Evolutionary conservation across 148 eudicot genomes (phyloP), one percentile per base, ranked within the genome.

Genomic region (Suaeda aralocaspica): DNA sequence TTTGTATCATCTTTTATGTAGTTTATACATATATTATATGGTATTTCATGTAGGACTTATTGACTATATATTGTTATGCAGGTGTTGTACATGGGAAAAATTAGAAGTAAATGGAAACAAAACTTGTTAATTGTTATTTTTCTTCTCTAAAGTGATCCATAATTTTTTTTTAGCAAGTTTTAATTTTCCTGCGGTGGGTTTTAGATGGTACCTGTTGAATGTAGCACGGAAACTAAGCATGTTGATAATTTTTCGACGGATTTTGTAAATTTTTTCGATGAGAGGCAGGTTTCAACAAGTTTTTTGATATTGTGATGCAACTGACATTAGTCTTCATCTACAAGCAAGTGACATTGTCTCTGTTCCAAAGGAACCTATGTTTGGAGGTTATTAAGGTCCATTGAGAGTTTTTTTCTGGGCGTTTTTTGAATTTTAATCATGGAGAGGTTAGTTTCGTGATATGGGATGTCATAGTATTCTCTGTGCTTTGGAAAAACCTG

Each of bases 141-240:
- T 56, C 72, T 74, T 64, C 39, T 59, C 16, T 67, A 66, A 74
- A 70, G 49, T 73, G 76, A 77, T 67, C 51, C 53, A 31, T 53
- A n/a, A n/a, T 69, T 48, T 31, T 45, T 68, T 67, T 18, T 66
- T 72, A 49, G 66, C n/a, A 53, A 36, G 12, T 8, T 18, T 59
- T 76, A 33, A 59, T 49, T 48, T 65, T 53, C 46, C 53, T 33
- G 56, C 75, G 75, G 84, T 79, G 70, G 77, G 49, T 78, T 80
- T 87, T 89, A 81, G 84, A 89, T 88, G 98, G 79, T 82, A 85
- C 82, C 83, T 70, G 78, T 71, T 76, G 76, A 78, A 78, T 83
- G 96, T 81, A 77, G 89, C 82, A 80, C 94, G 85, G 96, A 92
- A 65, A 39, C 66, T 75, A 84, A 90, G 89, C 88, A 92, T 90